Evolutionary conservation across 495 filamentous ascomycete species (phyloP), one percentile per base, ranked within the genome.

Genomic region (Penicillium lividum): DNA sequence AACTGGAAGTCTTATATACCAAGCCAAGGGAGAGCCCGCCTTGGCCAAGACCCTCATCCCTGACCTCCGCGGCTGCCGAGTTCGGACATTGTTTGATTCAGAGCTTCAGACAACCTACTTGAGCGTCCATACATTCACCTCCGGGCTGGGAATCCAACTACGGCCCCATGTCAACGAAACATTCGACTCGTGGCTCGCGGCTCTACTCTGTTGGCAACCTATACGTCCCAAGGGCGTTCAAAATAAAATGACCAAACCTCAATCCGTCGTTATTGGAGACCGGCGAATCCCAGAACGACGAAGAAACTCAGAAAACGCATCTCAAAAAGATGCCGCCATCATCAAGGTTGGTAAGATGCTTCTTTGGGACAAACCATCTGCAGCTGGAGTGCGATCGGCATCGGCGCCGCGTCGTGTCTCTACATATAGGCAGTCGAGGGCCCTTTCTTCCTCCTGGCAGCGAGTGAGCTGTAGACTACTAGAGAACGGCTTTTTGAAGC

Each of bases 331-430:
- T 3, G 84, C 86, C 11, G 85, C 92, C 36, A 96, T 98, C 58
- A 99, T 98, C 75, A 99, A 99, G 69, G 90, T 97, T 51, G 95
- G 92, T 42, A 96, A 92, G 68, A 88, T 98, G 78, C 83, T 93
- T 61, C 83, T 93, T 33, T 98, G 93, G 93, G 89, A 97, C 68
- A 75, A 77, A 42, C 73, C 80, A 9, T 74, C 70, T 48, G 70
- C 75, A 22, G 74, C 75, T 46, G 76, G 77, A 13, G 68, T 72
- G 54, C 70, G 74, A 40, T 70, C 77, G 7, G 65, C 67, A 34
- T 75, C 77, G 30, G 64, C 66, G 15, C 64, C 65, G 11, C 73
- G 72, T 34, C 76, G 77, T 27, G 67, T 77, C 53, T 76, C 82
- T 15, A 82, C 80, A 5, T 84, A 84, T 62, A 74, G 80, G 56